Evolutionary conservation across 257 asterid genomes (phyloP).

Genomic region (Forsythia suspensa): DNA sequence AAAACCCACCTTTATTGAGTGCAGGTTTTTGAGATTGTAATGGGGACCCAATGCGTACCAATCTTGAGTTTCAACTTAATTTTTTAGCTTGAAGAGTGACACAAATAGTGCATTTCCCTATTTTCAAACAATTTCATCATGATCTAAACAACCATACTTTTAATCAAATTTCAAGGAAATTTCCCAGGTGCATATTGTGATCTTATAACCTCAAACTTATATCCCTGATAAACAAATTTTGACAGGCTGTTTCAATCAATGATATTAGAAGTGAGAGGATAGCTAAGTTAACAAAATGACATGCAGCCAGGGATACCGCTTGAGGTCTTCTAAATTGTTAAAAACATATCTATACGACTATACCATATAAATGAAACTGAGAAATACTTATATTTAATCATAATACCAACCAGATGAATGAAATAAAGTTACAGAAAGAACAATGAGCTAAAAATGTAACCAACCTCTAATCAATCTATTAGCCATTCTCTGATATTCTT

Average conservation of each 20-base stretch:
- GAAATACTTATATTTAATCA: not conserved
- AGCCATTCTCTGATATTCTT: slow-evolving; percentile 70
- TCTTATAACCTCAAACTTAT: no score
- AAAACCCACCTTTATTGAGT: not conserved
- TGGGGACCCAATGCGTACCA: not conserved
- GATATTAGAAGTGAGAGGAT: no score
- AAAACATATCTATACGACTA: not conserved
- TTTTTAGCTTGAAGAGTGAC: not conserved
- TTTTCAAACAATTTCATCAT: not conserved
- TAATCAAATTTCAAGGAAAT: not conserved
- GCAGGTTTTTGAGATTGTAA: not conserved
- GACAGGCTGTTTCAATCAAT: not conserved
- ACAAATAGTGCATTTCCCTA: not conserved
- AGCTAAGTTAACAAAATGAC: no score
- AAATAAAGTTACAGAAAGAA: not conserved
- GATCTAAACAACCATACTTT: not conserved
- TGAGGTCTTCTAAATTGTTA: not conserved
- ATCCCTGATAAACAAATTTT: not conserved
- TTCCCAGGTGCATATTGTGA: not conserved
- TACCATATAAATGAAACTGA: not conserved
- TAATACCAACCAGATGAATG: not conserved
- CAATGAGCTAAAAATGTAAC: slow-evolving; percentile 12
- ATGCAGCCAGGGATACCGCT: not conserved
- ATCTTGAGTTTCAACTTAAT: not conserved
- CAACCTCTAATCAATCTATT: slow-evolving; percentile 73